Percentiles rank a stretch among this genome's conserved stretches.
These are phyloP conservation scores for Kodamaea kaohsiungensis DNA, from an alignment of 805 yeast species.

Conservation along the genomic window DNA sequence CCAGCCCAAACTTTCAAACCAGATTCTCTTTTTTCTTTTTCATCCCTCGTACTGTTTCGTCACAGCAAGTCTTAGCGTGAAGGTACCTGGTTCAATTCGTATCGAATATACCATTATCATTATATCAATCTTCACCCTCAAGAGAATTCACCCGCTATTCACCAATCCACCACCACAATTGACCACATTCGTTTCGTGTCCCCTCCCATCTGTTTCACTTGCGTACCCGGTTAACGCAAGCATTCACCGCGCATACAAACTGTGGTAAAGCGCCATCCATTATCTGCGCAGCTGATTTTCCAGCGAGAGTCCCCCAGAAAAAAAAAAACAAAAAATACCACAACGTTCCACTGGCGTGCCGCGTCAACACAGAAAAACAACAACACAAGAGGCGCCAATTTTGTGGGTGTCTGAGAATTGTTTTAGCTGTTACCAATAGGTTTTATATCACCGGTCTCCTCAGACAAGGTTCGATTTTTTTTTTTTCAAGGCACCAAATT, in stretches of 20 bases:
- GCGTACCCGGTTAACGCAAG: conserved; percentile 1
- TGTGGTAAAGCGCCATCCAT: neutral
- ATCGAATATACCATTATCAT: too few relatives aligned
- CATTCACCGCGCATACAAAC: neutral
- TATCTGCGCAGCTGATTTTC: neutral
- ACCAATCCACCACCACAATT: neutral
- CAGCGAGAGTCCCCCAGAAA: neutral
- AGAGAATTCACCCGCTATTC: neutral
- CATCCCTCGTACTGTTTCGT: neutral
- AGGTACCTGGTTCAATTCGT: neutral
- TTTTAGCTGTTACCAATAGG: neutral
- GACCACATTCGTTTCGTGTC: too few relatives aligned
- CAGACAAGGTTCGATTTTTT: neutral
- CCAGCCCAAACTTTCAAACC: conserved; percentile 2
- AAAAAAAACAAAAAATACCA: neutral
- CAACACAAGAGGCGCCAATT: neutral
- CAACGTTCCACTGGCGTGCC: neutral
- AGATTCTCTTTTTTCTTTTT: conserved; percentile 4
- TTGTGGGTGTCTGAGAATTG: neutral
- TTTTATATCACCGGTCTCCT: neutral
- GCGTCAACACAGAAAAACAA: neutral
- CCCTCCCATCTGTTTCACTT: neutral
- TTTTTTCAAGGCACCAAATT: neutral
- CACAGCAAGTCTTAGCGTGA: neutral
- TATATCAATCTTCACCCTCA: too few relatives aligned